A percentile compares a stretch with the other conserved stretches of the same genome.
phyloP scores from a whole-genome alignment of 169 alveolate genomes.

The Plasmodium coatneyi region DNA sequence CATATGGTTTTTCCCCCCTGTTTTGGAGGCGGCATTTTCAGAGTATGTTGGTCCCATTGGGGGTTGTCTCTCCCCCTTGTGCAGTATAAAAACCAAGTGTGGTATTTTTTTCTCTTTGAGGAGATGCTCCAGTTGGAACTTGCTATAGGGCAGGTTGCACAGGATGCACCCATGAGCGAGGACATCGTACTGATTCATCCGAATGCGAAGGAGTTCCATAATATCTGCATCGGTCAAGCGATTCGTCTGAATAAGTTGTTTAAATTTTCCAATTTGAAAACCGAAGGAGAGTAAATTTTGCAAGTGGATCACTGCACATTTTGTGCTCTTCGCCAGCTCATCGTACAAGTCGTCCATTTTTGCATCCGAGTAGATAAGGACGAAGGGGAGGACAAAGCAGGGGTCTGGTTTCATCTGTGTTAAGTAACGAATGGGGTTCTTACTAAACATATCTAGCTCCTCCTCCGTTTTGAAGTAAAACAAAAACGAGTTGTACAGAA shows the following conservation, averaged over 20 bases:
- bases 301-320: constrained; percentile 26
- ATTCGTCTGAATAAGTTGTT: not conserved
- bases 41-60: not conserved
- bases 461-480: constrained; percentile 54
- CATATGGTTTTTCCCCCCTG: not conserved
- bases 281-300: constrained; percentile 45
- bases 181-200: constrained; percentile 54
- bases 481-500: constrained; percentile 33
- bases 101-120: constrained; percentile 15
- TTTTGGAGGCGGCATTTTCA: not conserved
- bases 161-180: constrained; percentile 67
- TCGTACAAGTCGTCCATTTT: not conserved
- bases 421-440: constrained; percentile 28
- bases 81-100: constrained; percentile 38
- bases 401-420: constrained; percentile 47
- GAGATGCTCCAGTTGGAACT: constrained; percentile 1
- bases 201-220: constrained; percentile 14
- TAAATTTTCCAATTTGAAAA: constrained; percentile 15
- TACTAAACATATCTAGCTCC: constrained; percentile 19
- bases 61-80: not conserved
- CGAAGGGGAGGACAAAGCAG: constrained; percentile 41
- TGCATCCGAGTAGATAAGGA: constrained; percentile 12
- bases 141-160: constrained; percentile 39
- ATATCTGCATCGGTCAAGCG: constrained; percentile 3
- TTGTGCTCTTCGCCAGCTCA: constrained; percentile 19